Base-by-base conservation (phyloP, 768 basidiomycete genomes). In the Fomitopsis serialis region DNA sequence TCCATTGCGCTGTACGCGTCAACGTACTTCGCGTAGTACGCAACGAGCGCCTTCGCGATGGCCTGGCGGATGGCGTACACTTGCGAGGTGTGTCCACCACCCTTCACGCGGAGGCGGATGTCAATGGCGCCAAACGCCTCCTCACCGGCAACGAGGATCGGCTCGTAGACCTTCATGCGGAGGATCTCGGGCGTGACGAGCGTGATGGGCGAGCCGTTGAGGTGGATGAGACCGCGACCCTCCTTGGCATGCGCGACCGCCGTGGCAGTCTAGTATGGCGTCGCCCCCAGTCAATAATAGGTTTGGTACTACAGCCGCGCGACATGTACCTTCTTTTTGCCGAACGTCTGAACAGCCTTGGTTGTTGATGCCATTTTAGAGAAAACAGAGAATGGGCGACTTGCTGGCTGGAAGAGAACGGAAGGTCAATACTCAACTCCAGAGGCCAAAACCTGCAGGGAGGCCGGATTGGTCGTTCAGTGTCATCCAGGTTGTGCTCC, bases 61-160 rank as follows among this genome's bases (percentile, higher is more conserved):
- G 97, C 97, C 78, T 99, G 97, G 58, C 97, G 92, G 70, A 98
- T 92, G 59, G 97, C 97, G 75, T 98, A 99, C 59, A 99, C 81
- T 74, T 99, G 96, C 51, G 96, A 96, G 55, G 93, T 94, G 79
- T 98, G 97, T 74, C 97, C 97, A 81, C 97, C 97, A 70, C 97
- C 97, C 74, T 94, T 95, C 61, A 97, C 96, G 48, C 95, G 92
- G 51, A 98, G 91, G 62, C 96, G 91, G 74, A 99, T 94, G 76
- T 99, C 96, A 63, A 98, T 79, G 60, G 78, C 77, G 54, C 79
- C 74, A 69, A 98, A 94, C 36, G 88, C 80, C 44, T 97, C 93
- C 67, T 92, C 89, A 57, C 93, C 92, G 55, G 87, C 87, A 54
- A 97, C 89, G 62, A 99, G 89, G 68, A 99, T 79, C 56, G 97